phyloP scores from a whole-genome alignment of 2,329 filamentous ascomycete species.

The Fusarium longipes region DNA sequence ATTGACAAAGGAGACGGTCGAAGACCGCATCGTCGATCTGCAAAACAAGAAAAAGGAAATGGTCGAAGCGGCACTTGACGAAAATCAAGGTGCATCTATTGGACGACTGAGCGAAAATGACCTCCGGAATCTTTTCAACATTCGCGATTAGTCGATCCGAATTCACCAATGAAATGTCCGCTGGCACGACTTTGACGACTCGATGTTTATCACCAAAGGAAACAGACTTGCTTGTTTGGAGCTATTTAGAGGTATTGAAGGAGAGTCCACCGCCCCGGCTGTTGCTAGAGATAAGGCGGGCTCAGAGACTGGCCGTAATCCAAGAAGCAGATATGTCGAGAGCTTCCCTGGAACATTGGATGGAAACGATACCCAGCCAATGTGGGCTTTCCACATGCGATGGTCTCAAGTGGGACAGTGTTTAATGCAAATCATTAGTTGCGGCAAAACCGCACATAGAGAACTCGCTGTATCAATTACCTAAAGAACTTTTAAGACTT shows the following conservation, averaged over 20 bases:
- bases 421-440: not conserved
- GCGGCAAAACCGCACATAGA: not conserved
- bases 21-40: slow-evolving; percentile 84
- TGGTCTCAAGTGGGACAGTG: not conserved
- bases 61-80: slow-evolving; percentile 83
- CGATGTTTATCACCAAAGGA: not conserved
- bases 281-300: not conserved
- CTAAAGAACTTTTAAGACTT: not conserved
- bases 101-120: slow-evolving; percentile 74
- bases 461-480: not conserved
- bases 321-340: not conserved
- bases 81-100: slow-evolving; percentile 74
- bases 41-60: slow-evolving; percentile 83
- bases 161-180: not conserved
- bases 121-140: slow-evolving; percentile 73
- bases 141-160: not conserved
- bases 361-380: not conserved
- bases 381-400: not conserved
- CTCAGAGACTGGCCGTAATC: not conserved
- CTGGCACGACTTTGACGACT: not conserved
- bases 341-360: not conserved
- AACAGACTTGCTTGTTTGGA: slow-evolving; percentile 5
- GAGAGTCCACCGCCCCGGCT: not conserved
- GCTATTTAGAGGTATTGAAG: slow-evolving; percentile 7
- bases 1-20: slow-evolving; percentile 80